A percentile compares a stretch with the other conserved stretches of the same genome.
Conservation (phyloP, 2,329 filamentous ascomycete species). For the Grosmannia serpens region DNA sequence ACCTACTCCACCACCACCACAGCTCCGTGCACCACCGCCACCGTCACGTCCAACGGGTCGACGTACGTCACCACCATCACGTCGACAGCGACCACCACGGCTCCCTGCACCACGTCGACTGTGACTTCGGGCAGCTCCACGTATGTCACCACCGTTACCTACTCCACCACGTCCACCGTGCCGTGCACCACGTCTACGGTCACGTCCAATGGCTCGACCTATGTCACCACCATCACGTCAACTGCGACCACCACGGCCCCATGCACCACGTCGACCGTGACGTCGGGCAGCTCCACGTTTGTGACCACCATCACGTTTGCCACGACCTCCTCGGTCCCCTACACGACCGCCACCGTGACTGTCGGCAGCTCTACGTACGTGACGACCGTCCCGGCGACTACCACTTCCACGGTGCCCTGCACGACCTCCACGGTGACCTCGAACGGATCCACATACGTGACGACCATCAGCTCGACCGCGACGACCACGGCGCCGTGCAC, state of each 20-base stretch:
- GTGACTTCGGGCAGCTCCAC: neutral
- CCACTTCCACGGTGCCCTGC: neutral
- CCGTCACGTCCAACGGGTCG: neutral
- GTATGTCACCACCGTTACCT: neutral
- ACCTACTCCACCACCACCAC: constrained; percentile 4
- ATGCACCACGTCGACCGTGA: neutral
- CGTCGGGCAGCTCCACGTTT: neutral
- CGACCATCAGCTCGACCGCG: neutral
- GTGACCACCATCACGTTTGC: neutral
- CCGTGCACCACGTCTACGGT: neutral
- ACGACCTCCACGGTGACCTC: neutral
- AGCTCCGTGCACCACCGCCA: neutral
- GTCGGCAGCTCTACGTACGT: neutral
- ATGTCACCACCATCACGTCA: neutral
- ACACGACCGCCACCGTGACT: neutral
- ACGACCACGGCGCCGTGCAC: constrained; percentile 2
- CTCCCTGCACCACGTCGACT: neutral
- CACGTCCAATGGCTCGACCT: neutral
- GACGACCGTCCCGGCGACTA: neutral
- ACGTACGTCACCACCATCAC: neutral
- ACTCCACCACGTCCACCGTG: neutral
- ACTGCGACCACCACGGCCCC: neutral
- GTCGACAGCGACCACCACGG: neutral
- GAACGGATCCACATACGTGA: neutral
- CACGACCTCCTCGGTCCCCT: neutral